Conservation (phyloP, 129 eudicot species). For the Tagetes patula region DNA sequence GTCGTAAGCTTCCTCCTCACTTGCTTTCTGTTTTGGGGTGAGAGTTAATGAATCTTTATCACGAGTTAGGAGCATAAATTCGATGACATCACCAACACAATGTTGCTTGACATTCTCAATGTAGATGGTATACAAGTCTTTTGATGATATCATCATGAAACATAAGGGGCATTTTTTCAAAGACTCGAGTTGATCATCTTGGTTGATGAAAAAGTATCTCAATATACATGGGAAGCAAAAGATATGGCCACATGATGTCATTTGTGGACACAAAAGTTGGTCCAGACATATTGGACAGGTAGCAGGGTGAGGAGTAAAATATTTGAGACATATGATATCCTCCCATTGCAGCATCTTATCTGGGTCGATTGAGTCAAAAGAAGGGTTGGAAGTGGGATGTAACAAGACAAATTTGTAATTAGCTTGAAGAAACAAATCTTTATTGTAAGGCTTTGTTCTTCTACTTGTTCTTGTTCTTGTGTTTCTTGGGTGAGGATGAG, state of each 20-base stretch:
- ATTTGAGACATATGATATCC: constrained; percentile 78
- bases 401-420: constrained; percentile 82
- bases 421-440: constrained; percentile 92
- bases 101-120: constrained; percentile 79
- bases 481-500: constrained; percentile 62
- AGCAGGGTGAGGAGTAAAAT: constrained; percentile 62
- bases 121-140: constrained; percentile 80
- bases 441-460: constrained; percentile 64
- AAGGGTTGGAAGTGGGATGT: constrained; percentile 57
- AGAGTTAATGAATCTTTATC: constrained; percentile 67
- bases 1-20: constrained; percentile 47
- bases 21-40: constrained; percentile 50
- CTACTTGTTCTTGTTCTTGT: constrained; percentile 59
- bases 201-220: constrained; percentile 65
- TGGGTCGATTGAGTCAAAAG: constrained; percentile 74
- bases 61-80: constrained; percentile 76
- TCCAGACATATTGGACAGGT: constrained; percentile 96
- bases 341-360: constrained; percentile 90
- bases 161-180: constrained; percentile 91
- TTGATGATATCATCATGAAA: constrained; percentile 81
- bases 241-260: constrained; percentile 94
- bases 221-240: constrained; percentile 93
- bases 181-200: constrained; percentile 62
- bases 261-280: constrained; percentile 88
- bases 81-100: constrained; percentile 59